Base-by-base conservation (phyloP, 305 asterid species). In the Fraxinus angustifolia region DNA sequence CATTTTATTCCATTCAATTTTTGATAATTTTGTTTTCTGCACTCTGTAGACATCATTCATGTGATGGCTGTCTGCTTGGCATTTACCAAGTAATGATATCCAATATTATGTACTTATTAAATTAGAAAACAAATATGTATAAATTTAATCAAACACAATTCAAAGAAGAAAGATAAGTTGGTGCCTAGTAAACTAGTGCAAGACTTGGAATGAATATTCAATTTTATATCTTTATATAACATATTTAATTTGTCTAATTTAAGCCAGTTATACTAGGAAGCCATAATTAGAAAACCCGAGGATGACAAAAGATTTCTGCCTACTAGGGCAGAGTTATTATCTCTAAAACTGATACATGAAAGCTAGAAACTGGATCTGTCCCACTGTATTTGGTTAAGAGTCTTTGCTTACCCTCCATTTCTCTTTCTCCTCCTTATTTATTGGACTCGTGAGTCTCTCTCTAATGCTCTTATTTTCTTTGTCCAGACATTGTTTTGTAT, bases 401-500 rank as follows among this genome's bases (percentile, higher is more conserved):
- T 71, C 40, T 73, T 74, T 72, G 62, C 45, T 14, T 16, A 19
- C 38, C 34, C 56, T 67, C 34, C 77, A 53, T 73, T 56, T 7
- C 53, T 33, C 67, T 60, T 71, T 84, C 42, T 62, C n/a, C 42
- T 78, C 62, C 23, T 71, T 67, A 70, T 84, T 58, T 78, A 21
- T 82, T 83, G 85, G 28, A 38, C 8, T 56, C 78, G 19, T 77
- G 78, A 8, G 14, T 8, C 72, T 33, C 72, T 68, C 75, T 79
- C 65, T 78, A n/a, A 83, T 82, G 82, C 48, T 65, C 17, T 45
- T 83, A 83, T 82, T 82, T 36, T 77, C 80, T 82, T 77, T 26
- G 58, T 77, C 40, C 89, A 95, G 99, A 95, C 81, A 95, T 95
- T 84, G 94, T 93, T 73, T 85, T 95, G 80, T 95, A 90, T 92